Conservation (phyloP, 2,329 filamentous ascomycete species). For the Rutstroemia sydowiana region DNA sequence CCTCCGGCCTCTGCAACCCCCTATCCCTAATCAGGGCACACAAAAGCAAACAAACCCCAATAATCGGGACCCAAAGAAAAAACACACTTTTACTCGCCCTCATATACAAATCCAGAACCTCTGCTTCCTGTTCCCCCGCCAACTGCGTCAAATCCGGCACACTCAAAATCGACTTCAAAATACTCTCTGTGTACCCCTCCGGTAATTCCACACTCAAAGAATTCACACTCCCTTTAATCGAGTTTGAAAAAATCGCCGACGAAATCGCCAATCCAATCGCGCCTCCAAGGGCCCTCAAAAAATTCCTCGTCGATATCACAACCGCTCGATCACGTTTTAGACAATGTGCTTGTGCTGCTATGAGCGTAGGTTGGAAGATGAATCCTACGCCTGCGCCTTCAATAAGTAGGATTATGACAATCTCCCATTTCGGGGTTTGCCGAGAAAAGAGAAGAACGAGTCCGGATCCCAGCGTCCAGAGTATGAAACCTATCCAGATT, state of each 20-base stretch:
- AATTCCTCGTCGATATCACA: constrained; percentile 55
- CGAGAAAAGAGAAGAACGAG: constrained; percentile 43
- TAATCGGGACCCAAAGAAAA: constrained; percentile 46
- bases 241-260: constrained; percentile 40
- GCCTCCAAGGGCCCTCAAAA: constrained; percentile 52
- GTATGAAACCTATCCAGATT: constrained; percentile 36
- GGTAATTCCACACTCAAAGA: constrained; percentile 15
- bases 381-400: constrained; percentile 47
- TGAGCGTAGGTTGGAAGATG: constrained; percentile 41
- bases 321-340: constrained; percentile 51
- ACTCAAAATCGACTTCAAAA: constrained; percentile 22
- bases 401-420: constrained; percentile 43
- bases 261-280: constrained; percentile 50
- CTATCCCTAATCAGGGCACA: constrained; percentile 45
- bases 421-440: constrained; percentile 38
- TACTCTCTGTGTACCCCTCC: constrained; percentile 11
- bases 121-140: constrained; percentile 21
- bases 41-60: constrained; percentile 42
- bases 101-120: constrained; percentile 44
- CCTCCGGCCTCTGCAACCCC: constrained; percentile 35
- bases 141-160: constrained; percentile 21
- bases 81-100: constrained; percentile 48
- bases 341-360: constrained; percentile 52
- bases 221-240: constrained; percentile 23
- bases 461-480: constrained; percentile 43